Percentiles rank a stretch among this genome's conserved stretches.
Evolutionary conservation across 768 basidiomycete genomes (phyloP).

Genomic region (Termitomyces sp.): DNA sequence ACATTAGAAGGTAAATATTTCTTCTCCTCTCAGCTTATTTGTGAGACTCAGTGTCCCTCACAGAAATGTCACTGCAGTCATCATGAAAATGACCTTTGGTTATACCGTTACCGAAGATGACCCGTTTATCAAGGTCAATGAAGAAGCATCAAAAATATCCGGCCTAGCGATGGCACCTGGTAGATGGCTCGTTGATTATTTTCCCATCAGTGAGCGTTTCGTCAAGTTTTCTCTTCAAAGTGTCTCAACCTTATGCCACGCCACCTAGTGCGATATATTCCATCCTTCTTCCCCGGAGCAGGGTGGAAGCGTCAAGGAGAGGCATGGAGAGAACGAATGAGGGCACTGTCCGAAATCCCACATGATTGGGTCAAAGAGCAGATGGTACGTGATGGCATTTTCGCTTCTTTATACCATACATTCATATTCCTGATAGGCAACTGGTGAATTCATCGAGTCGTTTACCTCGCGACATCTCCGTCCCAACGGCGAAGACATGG

Average conservation of each 20-base stretch:
- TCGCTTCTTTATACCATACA: background rate
- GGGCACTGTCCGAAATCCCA: slow-evolving; percentile 30
- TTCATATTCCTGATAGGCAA: slow-evolving; percentile 18
- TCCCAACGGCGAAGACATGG: slow-evolving; percentile 16
- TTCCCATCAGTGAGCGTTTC: slow-evolving; percentile 28
- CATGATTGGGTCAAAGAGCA: slow-evolving; percentile 41
- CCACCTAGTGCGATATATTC: slow-evolving; percentile 39
- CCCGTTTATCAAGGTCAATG: slow-evolving; percentile 31
- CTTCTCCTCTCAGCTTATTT: background rate
- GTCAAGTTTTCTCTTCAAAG: background rate
- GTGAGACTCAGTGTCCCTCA: background rate
- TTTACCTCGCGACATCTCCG: slow-evolving; percentile 37
- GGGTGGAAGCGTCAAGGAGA: slow-evolving; percentile 42
- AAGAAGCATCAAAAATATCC: slow-evolving; percentile 34
- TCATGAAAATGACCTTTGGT: slow-evolving; percentile 40
- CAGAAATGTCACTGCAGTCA: slow-evolving; percentile 33
- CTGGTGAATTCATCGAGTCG: slow-evolving; percentile 29
- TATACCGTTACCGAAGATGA: slow-evolving; percentile 32
- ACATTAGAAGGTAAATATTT: slow-evolving; percentile 30
- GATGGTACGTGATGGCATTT: slow-evolving; percentile 25
- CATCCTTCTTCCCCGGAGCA: slow-evolving; percentile 44
- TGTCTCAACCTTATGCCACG: background rate
- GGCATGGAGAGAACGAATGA: slow-evolving; percentile 31
- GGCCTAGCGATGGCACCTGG: slow-evolving; percentile 35
- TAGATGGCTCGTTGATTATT: slow-evolving; percentile 39